phyloP scores from a whole-genome alignment of 768 basidiomycete species.

The Mycena amicta region DNA sequence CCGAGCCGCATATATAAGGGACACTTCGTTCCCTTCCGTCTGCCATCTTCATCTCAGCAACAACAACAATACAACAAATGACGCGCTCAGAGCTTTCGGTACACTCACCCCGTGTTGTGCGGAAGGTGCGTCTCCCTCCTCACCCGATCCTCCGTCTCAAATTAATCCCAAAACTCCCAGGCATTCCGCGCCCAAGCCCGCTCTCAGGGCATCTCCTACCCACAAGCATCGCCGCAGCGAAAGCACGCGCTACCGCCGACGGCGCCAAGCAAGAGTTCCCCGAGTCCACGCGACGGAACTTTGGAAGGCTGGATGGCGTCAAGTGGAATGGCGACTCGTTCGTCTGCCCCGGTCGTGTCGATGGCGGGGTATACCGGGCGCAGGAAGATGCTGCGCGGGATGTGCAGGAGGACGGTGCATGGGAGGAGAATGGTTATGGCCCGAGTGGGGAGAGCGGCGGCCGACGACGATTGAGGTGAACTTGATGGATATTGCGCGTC shows the following conservation, averaged over 20 bases:
- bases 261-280: not conserved
- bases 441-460: not conserved
- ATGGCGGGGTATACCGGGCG: not conserved
- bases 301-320: not conserved
- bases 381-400: not conserved
- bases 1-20: not conserved
- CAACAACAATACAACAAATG: not conserved
- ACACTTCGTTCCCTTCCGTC: not conserved
- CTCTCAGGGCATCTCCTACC: not conserved
- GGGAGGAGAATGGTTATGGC: not conserved
- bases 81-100: not conserved
- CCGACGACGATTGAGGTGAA: not conserved
- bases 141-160: not conserved
- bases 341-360: too few species aligned
- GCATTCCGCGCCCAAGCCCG: slow-evolving; percentile 2
- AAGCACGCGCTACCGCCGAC: not conserved
- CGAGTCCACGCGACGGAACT: not conserved
- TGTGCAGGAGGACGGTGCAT: not conserved
- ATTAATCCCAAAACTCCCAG: not conserved
- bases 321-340: too few species aligned
- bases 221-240: slow-evolving; percentile 1
- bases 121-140: not conserved
- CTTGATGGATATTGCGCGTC: not conserved
- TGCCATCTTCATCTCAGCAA: not conserved
- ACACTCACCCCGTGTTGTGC: not conserved